Percentiles rank a stretch among this genome's conserved stretches.
Evolutionary conservation across 192 early-diverging fungal species (phyloP).

Genomic region (Obelidium mucronatum): DNA sequence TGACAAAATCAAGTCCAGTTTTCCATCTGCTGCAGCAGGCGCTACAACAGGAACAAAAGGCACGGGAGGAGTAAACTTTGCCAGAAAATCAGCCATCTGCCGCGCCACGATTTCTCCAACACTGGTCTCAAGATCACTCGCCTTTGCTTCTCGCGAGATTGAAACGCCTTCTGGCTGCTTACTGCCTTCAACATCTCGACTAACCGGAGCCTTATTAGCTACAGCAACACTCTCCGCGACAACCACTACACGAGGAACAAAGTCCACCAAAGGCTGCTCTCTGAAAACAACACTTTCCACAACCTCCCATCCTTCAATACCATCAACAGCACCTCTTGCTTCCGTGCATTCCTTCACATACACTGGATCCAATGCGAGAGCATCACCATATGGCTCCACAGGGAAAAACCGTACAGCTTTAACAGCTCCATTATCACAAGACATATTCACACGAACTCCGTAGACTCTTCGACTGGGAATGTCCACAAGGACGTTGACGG

Average conservation of each 20-base stretch:
- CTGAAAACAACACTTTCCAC: not conserved
- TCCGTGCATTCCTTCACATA: not conserved
- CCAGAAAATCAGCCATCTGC: conserved; percentile 10
- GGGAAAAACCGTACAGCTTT: conserved; percentile 23
- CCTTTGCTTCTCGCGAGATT: not conserved
- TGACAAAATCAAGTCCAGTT: conserved; percentile 29
- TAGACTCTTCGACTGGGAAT: conserved; percentile 5
- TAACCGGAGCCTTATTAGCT: not conserved
- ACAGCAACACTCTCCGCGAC: not conserved
- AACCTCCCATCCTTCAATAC: not conserved
- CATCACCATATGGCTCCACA: conserved; percentile 18
- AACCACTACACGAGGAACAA: not conserved
- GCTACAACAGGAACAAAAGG: not conserved
- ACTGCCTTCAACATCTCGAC: not conserved
- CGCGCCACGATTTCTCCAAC: not conserved
- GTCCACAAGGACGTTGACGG: conserved; percentile 18
- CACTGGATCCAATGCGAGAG: not conserved
- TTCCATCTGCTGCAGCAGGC: not conserved
- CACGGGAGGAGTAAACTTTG: not conserved
- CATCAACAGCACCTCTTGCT: not conserved
- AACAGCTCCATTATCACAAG: not conserved
- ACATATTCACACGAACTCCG: conserved; percentile 16
- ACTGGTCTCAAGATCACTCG: not conserved
- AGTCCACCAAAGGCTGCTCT: conserved; percentile 4
- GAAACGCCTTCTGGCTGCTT: no score